These are phyloP conservation scores for Luffa aegyptiaca DNA, from an alignment of 306 rosid species.

Conservation along the genomic window DNA sequence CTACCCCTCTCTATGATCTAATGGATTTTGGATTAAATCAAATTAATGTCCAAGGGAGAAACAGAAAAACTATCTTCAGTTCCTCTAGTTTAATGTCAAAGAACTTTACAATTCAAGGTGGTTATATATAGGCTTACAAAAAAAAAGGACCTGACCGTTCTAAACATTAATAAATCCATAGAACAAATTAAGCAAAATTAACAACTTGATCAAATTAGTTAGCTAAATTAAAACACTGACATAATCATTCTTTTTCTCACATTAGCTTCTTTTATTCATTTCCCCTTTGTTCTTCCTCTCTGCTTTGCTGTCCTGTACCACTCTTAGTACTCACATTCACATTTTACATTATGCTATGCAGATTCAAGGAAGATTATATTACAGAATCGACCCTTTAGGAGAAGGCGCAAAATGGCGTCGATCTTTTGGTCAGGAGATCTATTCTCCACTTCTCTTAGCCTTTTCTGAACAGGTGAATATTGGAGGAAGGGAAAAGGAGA, in stretches of 20 bases:
- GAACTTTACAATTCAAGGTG: not conserved
- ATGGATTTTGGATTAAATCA: not conserved
- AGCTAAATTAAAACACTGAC: not conserved
- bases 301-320: not conserved
- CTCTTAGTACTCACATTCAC: constrained; percentile 5
- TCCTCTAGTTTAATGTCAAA: too few species aligned
- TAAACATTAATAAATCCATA: not conserved
- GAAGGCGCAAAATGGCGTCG: constrained; percentile 98
- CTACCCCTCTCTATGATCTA: not conserved
- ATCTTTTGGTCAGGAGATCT: constrained; percentile 82
- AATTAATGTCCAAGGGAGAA: not conserved
- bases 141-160: not conserved
- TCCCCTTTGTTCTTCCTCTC: not conserved
- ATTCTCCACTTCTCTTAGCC: constrained; percentile 79
- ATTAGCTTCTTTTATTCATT: not conserved
- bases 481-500: not conserved
- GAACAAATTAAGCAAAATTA: not conserved
- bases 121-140: not conserved
- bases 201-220: not conserved
- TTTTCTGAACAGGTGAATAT: constrained; percentile 56
- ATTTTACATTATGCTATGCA: constrained; percentile 21
- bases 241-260: not conserved
- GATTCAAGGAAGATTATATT: constrained; percentile 73
- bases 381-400: constrained; percentile 68
- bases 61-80: too few species aligned